Conservation (phyloP, 2,329 filamentous ascomycete species). For the Phoma sp. region DNA sequence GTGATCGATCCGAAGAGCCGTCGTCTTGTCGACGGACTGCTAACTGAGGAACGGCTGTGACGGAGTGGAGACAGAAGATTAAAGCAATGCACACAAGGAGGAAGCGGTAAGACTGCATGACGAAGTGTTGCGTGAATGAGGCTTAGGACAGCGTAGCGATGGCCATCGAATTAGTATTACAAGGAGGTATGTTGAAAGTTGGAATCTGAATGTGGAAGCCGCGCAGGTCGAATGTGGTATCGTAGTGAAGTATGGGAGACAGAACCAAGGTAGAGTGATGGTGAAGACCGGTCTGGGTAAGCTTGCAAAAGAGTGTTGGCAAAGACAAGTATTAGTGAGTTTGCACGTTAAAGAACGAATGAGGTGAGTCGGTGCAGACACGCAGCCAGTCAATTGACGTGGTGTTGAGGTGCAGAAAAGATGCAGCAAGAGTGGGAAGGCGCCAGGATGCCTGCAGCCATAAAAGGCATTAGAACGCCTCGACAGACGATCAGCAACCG, state of each 20-base stretch:
- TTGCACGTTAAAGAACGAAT: slow-evolving; percentile 26
- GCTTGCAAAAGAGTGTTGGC: slow-evolving; percentile 15
- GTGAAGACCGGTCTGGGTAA: slow-evolving; percentile 13
- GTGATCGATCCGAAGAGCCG: slow-evolving; percentile 19
- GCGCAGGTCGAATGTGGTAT: slow-evolving; percentile 4
- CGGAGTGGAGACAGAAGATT: slow-evolving; percentile 33
- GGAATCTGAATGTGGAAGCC: slow-evolving; percentile 12
- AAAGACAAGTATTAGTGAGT: slow-evolving; percentile 24
- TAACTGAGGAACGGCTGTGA: slow-evolving; percentile 28
- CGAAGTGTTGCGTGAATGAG: slow-evolving; percentile 15
- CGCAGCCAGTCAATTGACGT: slow-evolving; percentile 31
- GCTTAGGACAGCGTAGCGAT: slow-evolving; percentile 21
- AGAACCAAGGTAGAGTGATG: slow-evolving; percentile 21
- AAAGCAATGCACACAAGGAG: slow-evolving; percentile 36
- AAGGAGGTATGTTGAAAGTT: background rate
- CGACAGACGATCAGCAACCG: slow-evolving; percentile 33
- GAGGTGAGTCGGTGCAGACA: slow-evolving; percentile 31
- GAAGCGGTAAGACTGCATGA: slow-evolving; percentile 38
- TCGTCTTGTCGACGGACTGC: slow-evolving; percentile 42
- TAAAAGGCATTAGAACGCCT: slow-evolving; percentile 28
- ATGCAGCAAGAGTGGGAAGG: slow-evolving; percentile 31
- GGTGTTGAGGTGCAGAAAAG: slow-evolving; percentile 29
- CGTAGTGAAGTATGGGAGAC: slow-evolving; percentile 18
- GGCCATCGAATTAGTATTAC: slow-evolving; percentile 37
- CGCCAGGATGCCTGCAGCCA: slow-evolving; percentile 29